Conservation (phyloP, 2,329 filamentous ascomycete genomes). For the Penicillium palitans region DNA sequence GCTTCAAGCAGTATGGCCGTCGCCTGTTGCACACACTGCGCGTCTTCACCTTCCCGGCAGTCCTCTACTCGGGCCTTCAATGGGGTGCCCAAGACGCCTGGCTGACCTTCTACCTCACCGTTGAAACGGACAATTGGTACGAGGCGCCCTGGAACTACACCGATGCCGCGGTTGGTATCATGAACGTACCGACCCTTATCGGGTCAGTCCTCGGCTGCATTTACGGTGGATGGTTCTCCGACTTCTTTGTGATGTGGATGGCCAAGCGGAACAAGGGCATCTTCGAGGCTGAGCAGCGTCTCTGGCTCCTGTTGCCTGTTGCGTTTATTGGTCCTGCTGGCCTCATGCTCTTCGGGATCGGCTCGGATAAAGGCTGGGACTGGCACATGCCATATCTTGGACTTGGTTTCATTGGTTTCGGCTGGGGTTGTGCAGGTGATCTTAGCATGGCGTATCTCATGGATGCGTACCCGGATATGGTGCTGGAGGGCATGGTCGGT, state of each 20-base stretch:
- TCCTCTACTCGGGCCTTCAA: constrained; percentile 58
- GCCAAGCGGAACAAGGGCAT: constrained; percentile 55
- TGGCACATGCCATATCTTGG: constrained; percentile 59
- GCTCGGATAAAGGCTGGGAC: constrained; percentile 51
- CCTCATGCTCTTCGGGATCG: constrained; percentile 56
- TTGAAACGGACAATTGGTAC: constrained; percentile 59
- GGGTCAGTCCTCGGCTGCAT: constrained; percentile 55
- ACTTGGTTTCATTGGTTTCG: constrained; percentile 59
- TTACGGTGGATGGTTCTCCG: constrained; percentile 59
- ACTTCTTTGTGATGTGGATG: constrained; percentile 58
- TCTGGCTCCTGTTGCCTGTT: constrained; percentile 55
- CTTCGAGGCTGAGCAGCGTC: constrained; percentile 57
- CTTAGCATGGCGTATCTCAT: constrained; percentile 57
- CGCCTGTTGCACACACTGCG: constrained; percentile 58
- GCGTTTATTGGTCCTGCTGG: constrained; percentile 53
- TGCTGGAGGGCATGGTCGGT: constrained; percentile 60
- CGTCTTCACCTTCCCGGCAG: constrained; percentile 59
- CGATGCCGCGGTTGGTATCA: constrained; percentile 56
- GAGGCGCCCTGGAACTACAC: constrained; percentile 57
- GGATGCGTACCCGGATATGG: constrained; percentile 58
- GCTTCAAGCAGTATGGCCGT: constrained; percentile 55
- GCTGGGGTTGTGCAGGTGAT: constrained; percentile 60
- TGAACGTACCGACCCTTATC: constrained; percentile 55
- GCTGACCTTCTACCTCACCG: constrained; percentile 59
- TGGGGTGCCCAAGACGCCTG: constrained; percentile 64